Conservation (phyloP, 163 green algal species). For the Smithsoniella earleae region DNA sequence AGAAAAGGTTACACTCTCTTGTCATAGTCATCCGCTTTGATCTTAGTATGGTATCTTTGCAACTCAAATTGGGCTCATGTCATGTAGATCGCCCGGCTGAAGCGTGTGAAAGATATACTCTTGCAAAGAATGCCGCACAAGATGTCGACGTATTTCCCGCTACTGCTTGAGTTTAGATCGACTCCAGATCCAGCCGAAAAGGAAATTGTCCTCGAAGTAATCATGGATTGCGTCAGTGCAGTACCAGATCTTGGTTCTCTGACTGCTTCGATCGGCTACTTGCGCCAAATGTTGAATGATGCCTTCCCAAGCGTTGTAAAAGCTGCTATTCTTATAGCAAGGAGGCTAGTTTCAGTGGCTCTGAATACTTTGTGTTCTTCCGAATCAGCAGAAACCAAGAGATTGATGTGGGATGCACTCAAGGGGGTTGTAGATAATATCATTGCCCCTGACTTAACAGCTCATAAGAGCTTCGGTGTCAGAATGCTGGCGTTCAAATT, state of each 20-base stretch:
- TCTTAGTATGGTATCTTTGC: neutral
- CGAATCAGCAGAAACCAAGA: neutral
- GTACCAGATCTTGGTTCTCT: neutral
- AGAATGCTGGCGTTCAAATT: slow-evolving; percentile 12
- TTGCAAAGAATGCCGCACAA: slow-evolving; percentile 5
- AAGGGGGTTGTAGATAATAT: slow-evolving; percentile 17
- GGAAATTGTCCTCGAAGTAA: neutral
- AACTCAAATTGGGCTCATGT: neutral
- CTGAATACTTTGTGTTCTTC: neutral
- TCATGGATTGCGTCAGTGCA: slow-evolving; percentile 21
- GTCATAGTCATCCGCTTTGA: neutral
- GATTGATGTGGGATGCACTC: neutral
- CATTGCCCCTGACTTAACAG: neutral
- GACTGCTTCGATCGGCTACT: neutral
- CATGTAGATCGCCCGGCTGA: neutral
- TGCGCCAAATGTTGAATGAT: slow-evolving; percentile 21
- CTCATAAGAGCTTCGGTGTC: neutral
- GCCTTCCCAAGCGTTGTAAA: slow-evolving; percentile 4
- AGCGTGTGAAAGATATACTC: neutral
- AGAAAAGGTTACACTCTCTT: neutral
- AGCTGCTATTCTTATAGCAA: neutral
- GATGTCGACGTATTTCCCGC: slow-evolving; percentile 13
- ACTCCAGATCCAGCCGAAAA: neutral
- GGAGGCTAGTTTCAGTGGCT: neutral
- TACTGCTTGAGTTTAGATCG: slow-evolving; percentile 8